phyloP scores from a whole-genome alignment of 306 rosid genomes.

The Castanea crenata region DNA sequence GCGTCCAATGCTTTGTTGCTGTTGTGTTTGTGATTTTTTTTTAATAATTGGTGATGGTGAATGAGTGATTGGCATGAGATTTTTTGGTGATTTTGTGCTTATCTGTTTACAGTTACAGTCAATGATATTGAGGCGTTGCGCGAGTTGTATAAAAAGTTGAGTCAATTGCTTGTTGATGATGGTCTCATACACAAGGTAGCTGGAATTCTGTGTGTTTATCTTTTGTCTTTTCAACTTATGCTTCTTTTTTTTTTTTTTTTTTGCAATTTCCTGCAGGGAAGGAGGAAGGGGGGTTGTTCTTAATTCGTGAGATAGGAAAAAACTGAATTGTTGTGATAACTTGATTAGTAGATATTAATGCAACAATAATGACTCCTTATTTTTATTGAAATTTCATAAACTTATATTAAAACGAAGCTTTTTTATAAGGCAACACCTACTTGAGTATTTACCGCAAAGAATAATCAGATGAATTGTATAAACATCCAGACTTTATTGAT shows the following conservation, averaged over 20 bases:
- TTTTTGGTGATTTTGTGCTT: neutral
- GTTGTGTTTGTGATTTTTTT: neutral
- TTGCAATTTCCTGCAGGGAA: too few relatives aligned
- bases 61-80: neutral
- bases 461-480: too few relatives aligned
- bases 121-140: constrained; percentile 75
- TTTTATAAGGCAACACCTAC: too few relatives aligned
- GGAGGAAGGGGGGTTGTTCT: neutral
- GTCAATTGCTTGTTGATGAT: constrained; percentile 59
- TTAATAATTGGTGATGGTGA: neutral
- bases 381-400: too few relatives aligned
- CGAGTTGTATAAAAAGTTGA: constrained; percentile 65
- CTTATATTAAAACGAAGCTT: too few relatives aligned
- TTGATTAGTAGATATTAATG: too few relatives aligned
- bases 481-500: too few relatives aligned
- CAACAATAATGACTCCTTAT: too few relatives aligned
- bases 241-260: too few relatives aligned
- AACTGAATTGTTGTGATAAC: neutral
- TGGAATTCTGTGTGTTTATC: neutral
- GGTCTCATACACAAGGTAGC: constrained; percentile 73
- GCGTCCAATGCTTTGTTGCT: constrained; percentile 4
- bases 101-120: constrained; percentile 44
- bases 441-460: too few relatives aligned
- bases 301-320: neutral
- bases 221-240: neutral